These are phyloP conservation scores for Pseudogymnoascus destructans DNA, from an alignment of 2,329 filamentous ascomycete genomes.

Conservation along the genomic window DNA sequence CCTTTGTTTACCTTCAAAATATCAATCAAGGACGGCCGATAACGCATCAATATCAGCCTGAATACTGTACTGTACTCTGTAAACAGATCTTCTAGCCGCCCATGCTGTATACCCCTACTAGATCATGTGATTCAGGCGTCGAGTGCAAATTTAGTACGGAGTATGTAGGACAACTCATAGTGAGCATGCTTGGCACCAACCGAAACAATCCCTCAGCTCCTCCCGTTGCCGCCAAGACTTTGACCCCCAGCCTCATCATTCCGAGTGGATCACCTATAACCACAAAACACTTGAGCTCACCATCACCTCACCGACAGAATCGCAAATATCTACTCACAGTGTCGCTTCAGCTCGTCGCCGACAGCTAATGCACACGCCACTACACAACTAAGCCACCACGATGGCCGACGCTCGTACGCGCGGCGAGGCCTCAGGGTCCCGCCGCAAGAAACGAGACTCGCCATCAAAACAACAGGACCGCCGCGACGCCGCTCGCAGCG, in stretches of 20 bases:
- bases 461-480: slow-evolving; percentile 7
- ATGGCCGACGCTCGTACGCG: neutral
- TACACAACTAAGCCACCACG: slow-evolving; percentile 2
- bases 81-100: neutral
- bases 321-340: neutral
- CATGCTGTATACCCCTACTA: neutral
- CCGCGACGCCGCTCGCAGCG: neutral
- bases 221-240: slow-evolving; percentile 2
- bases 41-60: neutral
- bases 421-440: neutral
- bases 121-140: slow-evolving; percentile 3
- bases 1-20: neutral
- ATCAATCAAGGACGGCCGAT: neutral
- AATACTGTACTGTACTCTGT: neutral
- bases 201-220: slow-evolving; percentile 3
- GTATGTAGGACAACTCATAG: slow-evolving; percentile 1
- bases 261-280: neutral
- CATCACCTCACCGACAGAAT: neutral
- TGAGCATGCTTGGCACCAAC: slow-evolving; percentile 1
- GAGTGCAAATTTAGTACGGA: neutral
- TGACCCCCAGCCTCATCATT: slow-evolving; percentile 2
- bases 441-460: slow-evolving; percentile 6
- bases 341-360: neutral
- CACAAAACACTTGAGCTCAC: neutral
- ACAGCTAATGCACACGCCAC: slow-evolving; percentile 1